phyloP scores from a whole-genome alignment of 78 protist genomes.

The Pirum gemmata region DNA sequence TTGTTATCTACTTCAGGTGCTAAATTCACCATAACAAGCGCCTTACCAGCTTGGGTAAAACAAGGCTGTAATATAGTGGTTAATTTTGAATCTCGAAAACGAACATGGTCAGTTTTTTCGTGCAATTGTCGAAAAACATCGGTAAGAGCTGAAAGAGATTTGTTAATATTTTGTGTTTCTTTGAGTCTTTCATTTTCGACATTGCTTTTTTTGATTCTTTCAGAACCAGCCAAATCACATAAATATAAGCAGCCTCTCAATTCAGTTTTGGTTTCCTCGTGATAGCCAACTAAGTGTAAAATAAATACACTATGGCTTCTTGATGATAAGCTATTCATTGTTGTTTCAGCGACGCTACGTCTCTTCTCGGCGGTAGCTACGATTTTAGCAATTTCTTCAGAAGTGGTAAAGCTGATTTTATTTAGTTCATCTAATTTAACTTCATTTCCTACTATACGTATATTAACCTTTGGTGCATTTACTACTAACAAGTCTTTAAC shows the following conservation, averaged over 20 bases:
- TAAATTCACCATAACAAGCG: slow-evolving; percentile 53
- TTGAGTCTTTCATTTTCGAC: slow-evolving; percentile 57
- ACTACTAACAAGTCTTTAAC: slow-evolving; percentile 57
- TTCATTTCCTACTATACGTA: not conserved
- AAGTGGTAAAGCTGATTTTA: too few relatives aligned
- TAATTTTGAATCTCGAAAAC: slow-evolving; percentile 61
- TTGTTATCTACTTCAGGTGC: slow-evolving; percentile 9
- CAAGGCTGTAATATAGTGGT: slow-evolving; percentile 61
- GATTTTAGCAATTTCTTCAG: too few relatives aligned
- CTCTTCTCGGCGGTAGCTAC: slow-evolving; percentile 23
- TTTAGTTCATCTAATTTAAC: not conserved
- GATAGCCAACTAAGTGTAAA: slow-evolving; percentile 44
- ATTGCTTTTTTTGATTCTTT: slow-evolving; percentile 51
- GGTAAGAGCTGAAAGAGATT: slow-evolving; percentile 69
- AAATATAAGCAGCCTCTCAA: slow-evolving; percentile 46
- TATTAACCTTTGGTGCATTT: not conserved
- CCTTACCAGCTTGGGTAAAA: slow-evolving; percentile 48
- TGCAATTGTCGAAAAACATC: slow-evolving; percentile 62
- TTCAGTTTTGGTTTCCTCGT: not conserved
- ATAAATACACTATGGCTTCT: slow-evolving; percentile 66
- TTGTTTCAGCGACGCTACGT: slow-evolving; percentile 55
- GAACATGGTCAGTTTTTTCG: slow-evolving; percentile 52
- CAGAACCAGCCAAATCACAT: slow-evolving; percentile 77
- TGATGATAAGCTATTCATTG: slow-evolving; percentile 58
- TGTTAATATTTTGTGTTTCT: slow-evolving; percentile 83